Conservation (phyloP, 176 grass and related monocot genomes). For the Avena eriantha region DNA sequence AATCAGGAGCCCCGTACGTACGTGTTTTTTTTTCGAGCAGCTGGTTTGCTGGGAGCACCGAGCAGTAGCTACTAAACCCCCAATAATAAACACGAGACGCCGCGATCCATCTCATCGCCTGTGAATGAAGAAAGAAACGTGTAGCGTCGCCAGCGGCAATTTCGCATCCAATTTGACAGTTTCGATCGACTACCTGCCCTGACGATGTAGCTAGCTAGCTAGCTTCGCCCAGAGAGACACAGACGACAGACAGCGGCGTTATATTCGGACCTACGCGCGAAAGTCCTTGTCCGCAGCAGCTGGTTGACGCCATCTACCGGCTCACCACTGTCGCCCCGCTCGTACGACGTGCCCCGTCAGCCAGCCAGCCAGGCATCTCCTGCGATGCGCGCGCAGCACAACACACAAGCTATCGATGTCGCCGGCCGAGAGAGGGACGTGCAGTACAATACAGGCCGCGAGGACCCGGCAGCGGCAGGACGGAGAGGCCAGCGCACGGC, state of each 20-base stretch:
- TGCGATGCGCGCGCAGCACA: not conserved
- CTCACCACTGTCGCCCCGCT: not conserved
- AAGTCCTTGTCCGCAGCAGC: slow-evolving; percentile 35
- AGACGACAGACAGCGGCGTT: not conserved
- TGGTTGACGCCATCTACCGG: slow-evolving; percentile 1
- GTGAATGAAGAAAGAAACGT: not conserved
- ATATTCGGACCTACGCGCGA: slow-evolving; percentile 17
- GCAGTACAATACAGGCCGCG: not conserved
- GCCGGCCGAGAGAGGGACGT: not conserved
- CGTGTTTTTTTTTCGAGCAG: not conserved
- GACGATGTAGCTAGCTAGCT: too few species aligned
- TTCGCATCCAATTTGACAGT: too few species aligned
- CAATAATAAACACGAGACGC: not conserved
- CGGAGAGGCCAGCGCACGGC: slow-evolving; percentile 9
- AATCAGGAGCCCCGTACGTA: not conserved
- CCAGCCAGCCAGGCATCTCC: not conserved
- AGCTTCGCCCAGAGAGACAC: too few species aligned
- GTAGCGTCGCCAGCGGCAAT: not conserved
- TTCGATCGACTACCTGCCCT: too few species aligned
- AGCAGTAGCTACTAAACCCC: too few species aligned
- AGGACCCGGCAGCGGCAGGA: not conserved
- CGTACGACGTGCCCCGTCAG: too few species aligned
- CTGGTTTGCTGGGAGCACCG: not conserved
- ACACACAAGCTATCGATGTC: not conserved
- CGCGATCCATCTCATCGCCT: not conserved